Evolutionary conservation across 495 filamentous ascomycete species (phyloP), one percentile per base, ranked within the genome.

Genomic region (Neurospora sp.): DNA sequence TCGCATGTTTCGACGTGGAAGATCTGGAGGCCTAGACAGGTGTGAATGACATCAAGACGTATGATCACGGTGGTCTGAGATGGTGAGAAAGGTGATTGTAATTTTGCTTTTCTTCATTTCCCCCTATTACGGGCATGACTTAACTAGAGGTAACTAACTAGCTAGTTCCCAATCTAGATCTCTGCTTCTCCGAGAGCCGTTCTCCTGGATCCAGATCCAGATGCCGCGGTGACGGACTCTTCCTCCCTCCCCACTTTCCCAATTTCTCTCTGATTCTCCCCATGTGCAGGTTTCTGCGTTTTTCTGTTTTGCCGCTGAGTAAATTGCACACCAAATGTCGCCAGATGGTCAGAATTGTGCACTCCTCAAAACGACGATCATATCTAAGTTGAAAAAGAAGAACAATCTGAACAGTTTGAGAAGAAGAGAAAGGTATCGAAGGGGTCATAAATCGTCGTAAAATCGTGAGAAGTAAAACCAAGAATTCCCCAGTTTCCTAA

Each of bases 321-420:
- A 5, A 66, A 66, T 35, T 35, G 54, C 54, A 66, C 54, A 66
- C 54, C 54, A 66, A 66, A 66, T 66, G 54, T 66, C 14, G 54
- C 54, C 54, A 66, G 14, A 66, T 66, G 54, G 54, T 66, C 54
- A 66, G 27, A 66, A 66, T 66, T 3, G 27, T 66, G 54, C 54
- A 66, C 54, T 66, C 18, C 54, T 35, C 54, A 9, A 66, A 66
- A 35, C 27, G 54, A 14, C 27, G 14, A 3, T 35, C 54, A 35
- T 66, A 35, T 66, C 54, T 66, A 66, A 35, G 3, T 12, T 31
- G 14, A 35, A 66, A 66, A 66, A 66, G 11, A 62, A 66, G 9
- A 18, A 18, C 54, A 66, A 66, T 35, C 7, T 66, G 27, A 37
- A 66, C 54, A 27, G 71, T 77, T 73, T 71, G 62, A 78, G 69